Evolutionary conservation across 2,329 filamentous ascomycete species (phyloP), one percentile per base, ranked within the genome.

Genomic region (Colletotrichum phormii): DNA sequence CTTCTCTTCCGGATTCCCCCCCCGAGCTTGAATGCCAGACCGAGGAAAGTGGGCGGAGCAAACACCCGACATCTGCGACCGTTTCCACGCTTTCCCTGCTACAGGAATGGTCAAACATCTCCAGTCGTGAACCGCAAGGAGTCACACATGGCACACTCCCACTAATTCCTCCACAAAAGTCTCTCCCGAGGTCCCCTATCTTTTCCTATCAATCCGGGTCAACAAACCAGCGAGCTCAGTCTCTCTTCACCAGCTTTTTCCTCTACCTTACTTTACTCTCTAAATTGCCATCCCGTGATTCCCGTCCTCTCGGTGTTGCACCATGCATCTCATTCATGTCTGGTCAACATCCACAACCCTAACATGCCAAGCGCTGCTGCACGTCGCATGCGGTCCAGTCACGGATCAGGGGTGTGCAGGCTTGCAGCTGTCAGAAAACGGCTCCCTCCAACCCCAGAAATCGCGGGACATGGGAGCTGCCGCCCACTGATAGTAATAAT

Each of bases 31-130:
- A 18, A 26, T 24, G 64, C 26, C 26, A 8, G 59, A 51, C 35
- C 42, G 5, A 55, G 61, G 42, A 53, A 70, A 65, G 67, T 64
- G 49, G 58, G 66, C 46, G 58, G 65, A 68, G 66, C 58, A 68
- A 67, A 67, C 33, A 64, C 31, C 37, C 37, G 37, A 37, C 33
- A 11, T 24, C 65, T 64, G 53, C 37, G 60, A 46, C 65, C 49
- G 29, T 37, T 29, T 55, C 29, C 42, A 5, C 33, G 29, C 54
- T n/a, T 26, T 65, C 18, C 33, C 57, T 35, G n/a, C 58, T 13
- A 31, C 37, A 18, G 37, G 7, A 42, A 42, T 42, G 18, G 42
- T 22, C 9, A 9, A 2, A 18, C 24, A 12, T 35, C 18, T 37
- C 42, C 42, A 70, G 37, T 15, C 24, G 13, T 35, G 5, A 15